Evolutionary conservation across 768 basidiomycete genomes (phyloP).

Genomic region (Pleurotus tuber-regium): DNA sequence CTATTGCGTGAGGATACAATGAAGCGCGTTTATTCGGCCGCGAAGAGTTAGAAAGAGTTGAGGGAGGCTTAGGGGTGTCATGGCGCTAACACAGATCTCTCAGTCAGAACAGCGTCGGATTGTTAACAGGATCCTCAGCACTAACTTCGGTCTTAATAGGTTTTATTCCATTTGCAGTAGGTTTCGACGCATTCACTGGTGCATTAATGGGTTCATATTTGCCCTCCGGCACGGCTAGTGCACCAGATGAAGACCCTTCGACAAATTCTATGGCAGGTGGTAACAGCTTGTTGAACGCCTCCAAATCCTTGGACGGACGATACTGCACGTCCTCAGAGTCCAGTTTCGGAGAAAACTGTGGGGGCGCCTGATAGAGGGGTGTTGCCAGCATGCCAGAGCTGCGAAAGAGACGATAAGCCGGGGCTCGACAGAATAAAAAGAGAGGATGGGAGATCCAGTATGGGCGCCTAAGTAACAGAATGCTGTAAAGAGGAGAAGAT

Average conservation of each 20-base stretch:
- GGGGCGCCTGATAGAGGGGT: conserved; percentile 50
- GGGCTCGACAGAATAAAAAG: conserved; percentile 1
- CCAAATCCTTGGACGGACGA: conserved; percentile 67
- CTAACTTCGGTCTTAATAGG: conserved; percentile 47
- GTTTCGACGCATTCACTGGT: no score
- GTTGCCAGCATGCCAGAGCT: conserved; percentile 57
- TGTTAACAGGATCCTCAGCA: background rate
- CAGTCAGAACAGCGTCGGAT: background rate
- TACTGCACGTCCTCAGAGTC: conserved; percentile 54
- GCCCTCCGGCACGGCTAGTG: conserved; percentile 66
- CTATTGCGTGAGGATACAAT: conserved; percentile 41
- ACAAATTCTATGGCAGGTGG: conserved; percentile 82
- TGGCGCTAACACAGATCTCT: conserved; percentile 3
- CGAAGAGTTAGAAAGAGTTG: conserved; percentile 16
- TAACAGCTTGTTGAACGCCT: conserved; percentile 74
- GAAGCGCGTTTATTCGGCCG: conserved; percentile 31
- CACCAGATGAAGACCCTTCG: conserved; percentile 79
- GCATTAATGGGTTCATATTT: conserved; percentile 83
- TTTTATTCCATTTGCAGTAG: conserved; percentile 30
- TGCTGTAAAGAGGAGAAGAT: background rate
- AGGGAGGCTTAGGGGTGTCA: conserved; percentile 10
- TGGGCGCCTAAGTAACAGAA: conserved; percentile 5
- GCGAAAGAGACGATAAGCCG: conserved; percentile 10
- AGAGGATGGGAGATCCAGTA: conserved; percentile 1
- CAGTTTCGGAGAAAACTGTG: conserved; percentile 50